Percentiles rank a stretch among this genome's conserved stretches.
phyloP scores from a whole-genome alignment of 345 rosid species.

The Rhodamnia rubescens region DNA sequence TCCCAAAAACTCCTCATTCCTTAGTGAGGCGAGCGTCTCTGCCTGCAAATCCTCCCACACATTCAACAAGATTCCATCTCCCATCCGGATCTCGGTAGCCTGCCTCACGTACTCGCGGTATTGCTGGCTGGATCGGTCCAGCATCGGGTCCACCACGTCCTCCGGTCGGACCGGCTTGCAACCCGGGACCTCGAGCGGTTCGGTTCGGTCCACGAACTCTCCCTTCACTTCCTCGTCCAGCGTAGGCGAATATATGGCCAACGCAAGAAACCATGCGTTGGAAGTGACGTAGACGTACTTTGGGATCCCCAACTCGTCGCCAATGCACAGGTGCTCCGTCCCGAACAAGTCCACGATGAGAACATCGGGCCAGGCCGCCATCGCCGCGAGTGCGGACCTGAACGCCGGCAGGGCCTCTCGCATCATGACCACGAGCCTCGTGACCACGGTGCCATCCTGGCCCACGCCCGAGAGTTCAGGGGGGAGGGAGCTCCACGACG shows the following conservation, averaged over 20 bases:
- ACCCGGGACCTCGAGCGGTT: conserved; percentile 36
- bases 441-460: conserved; percentile 25
- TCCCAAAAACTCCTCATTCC: conserved; percentile 6
- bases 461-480: conserved; percentile 15
- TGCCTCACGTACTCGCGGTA: conserved; percentile 3
- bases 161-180: conserved; percentile 32
- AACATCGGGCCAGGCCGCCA: conserved; percentile 24
- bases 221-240: conserved; percentile 27
- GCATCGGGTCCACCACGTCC: conserved; percentile 29
- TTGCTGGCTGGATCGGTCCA: conserved; percentile 10
- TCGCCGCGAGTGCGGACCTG: conserved; percentile 13
- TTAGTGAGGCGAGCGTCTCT: conserved; percentile 21
- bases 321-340: conserved; percentile 19
- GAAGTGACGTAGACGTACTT: conserved; percentile 20
- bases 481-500: conserved; percentile 16
- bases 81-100: conserved; percentile 9
- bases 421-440: conserved; percentile 16
- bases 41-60: conserved; percentile 48
- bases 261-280: conserved; percentile 46
- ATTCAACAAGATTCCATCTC: conserved; percentile 50
- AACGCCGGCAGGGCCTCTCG: conserved; percentile 6
- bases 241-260: not conserved
- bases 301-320: conserved; percentile 23
- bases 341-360: conserved; percentile 44
- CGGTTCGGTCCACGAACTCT: conserved; percentile 16